phyloP scores from a whole-genome alignment of 1,139 yeast species.

The Geotrichum reessii region DNA sequence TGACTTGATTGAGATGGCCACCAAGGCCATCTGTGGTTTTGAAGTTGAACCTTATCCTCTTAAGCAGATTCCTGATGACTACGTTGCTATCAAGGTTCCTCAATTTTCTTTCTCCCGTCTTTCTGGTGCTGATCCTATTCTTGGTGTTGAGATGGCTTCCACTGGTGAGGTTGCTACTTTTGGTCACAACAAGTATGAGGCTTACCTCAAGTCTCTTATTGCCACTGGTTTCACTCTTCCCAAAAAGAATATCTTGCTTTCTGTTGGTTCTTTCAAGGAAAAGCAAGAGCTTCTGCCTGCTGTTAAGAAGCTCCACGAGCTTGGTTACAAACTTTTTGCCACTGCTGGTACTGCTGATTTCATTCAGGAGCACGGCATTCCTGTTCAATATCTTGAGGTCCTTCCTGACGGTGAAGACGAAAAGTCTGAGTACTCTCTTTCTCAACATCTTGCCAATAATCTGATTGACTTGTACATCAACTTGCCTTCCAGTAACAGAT shows the following conservation, averaged over 20 bases:
- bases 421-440: slow-evolving; percentile 88
- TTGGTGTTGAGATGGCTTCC: slow-evolving; percentile 99
- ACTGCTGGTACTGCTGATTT: slow-evolving; percentile 99
- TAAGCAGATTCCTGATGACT: slow-evolving; percentile 81
- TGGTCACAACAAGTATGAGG: slow-evolving; percentile 94
- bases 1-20: slow-evolving; percentile 94
- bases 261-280: slow-evolving; percentile 97
- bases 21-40: slow-evolving; percentile 88
- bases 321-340: slow-evolving; percentile 89
- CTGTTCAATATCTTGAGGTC: slow-evolving; percentile 92
- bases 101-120: slow-evolving; percentile 96
- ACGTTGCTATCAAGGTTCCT: slow-evolving; percentile 96
- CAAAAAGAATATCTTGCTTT: slow-evolving; percentile 86
- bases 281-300: slow-evolving; percentile 89
- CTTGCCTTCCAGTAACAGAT: slow-evolving; percentile 92
- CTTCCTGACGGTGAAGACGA: slow-evolving; percentile 52
- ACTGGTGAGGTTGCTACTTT: slow-evolving; percentile 99
- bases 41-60: slow-evolving; percentile 88
- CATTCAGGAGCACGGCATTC: slow-evolving; percentile 87
- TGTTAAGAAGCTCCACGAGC: slow-evolving; percentile 68
- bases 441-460: slow-evolving; percentile 94
- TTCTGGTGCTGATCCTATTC: slow-evolving; percentile 97
- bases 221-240: slow-evolving; percentile 96
- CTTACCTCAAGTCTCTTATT: slow-evolving; percentile 86
- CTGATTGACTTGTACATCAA: slow-evolving; percentile 94